Evolutionary conservation across 2,329 filamentous ascomycete species (phyloP).

Genomic region (Fonsecaea erecta): DNA sequence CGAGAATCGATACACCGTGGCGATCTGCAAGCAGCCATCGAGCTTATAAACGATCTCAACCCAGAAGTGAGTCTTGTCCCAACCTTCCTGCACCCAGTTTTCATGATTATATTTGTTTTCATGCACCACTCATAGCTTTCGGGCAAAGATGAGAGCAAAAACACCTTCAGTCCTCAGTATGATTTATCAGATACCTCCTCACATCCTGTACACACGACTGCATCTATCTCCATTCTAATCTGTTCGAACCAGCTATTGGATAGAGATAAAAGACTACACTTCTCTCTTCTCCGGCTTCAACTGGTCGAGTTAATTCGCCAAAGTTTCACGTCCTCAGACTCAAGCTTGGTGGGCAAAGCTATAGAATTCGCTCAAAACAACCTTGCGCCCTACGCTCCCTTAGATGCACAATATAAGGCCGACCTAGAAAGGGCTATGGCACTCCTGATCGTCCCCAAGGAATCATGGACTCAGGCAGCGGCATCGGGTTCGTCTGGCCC

Average conservation of each 20-base stretch:
- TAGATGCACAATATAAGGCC: slow-evolving; percentile 77
- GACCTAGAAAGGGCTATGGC: slow-evolving; percentile 94
- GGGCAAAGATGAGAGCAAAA: slow-evolving; percentile 87
- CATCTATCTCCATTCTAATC: slow-evolving; percentile 16
- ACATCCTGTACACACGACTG: slow-evolving; percentile 22
- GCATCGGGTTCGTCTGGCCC: slow-evolving; percentile 14
- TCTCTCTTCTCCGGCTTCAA: slow-evolving; percentile 85
- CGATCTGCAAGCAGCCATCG: slow-evolving; percentile 82
- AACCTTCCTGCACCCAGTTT: slow-evolving; percentile 43
- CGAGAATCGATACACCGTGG: slow-evolving; percentile 83
- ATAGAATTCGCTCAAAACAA: slow-evolving; percentile 86
- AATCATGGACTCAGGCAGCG: slow-evolving; percentile 64
- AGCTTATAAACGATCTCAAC: slow-evolving; percentile 85
- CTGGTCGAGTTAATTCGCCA: slow-evolving; percentile 86
- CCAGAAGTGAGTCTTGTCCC: slow-evolving; percentile 72
- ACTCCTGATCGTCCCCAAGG: slow-evolving; percentile 83
- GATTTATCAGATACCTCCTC: slow-evolving; percentile 56
- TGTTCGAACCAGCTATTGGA: slow-evolving; percentile 74
- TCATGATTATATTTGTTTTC: slow-evolving; percentile 97
- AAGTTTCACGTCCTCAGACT: slow-evolving; percentile 63
- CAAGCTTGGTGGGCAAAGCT: slow-evolving; percentile 75
- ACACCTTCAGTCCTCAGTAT: slow-evolving; percentile 84
- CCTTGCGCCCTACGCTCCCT: slow-evolving; percentile 83
- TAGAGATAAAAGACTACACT: slow-evolving; percentile 79
- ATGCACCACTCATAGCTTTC: slow-evolving; percentile 99